These are phyloP conservation scores for Serpula lacrymans DNA, from an alignment of 768 basidiomycete species.

Conservation along the genomic window DNA sequence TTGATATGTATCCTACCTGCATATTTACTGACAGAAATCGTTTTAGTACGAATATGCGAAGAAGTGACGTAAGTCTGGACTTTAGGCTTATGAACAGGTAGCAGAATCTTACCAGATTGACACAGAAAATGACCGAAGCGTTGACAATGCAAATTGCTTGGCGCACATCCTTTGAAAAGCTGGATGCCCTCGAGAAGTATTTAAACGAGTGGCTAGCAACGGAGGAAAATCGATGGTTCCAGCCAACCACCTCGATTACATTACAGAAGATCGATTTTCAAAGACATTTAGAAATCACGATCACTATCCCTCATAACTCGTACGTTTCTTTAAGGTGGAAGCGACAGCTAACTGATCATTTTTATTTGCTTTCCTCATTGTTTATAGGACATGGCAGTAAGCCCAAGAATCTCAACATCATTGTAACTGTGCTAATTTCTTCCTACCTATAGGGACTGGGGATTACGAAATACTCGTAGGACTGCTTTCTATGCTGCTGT, in stretches of 20 bases:
- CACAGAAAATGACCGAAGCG: constrained; percentile 63
- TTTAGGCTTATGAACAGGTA: too few species aligned
- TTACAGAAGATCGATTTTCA: constrained; percentile 66
- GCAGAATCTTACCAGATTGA: background rate
- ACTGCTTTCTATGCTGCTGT: constrained; percentile 81
- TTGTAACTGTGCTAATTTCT: constrained; percentile 3
- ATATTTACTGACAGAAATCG: constrained; percentile 2
- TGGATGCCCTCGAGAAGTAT: constrained; percentile 64
- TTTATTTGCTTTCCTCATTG: too few species aligned
- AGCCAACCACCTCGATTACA: constrained; percentile 60
- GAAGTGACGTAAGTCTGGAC: constrained; percentile 53
- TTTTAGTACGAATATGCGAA: constrained; percentile 63
- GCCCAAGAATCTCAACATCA: constrained; percentile 4
- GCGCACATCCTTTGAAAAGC: constrained; percentile 67
- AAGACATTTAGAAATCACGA: constrained; percentile 63
- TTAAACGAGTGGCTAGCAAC: constrained; percentile 75
- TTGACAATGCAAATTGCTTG: constrained; percentile 71
- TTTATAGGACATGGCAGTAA: constrained; percentile 32
- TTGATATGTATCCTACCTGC: constrained; percentile 4
- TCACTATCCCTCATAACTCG: constrained; percentile 57
- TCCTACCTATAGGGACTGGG: constrained; percentile 48
- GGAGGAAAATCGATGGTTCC: constrained; percentile 79
- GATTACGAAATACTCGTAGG: constrained; percentile 52
- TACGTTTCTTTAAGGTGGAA: constrained; percentile 26
- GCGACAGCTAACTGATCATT: background rate